Conservation (phyloP, 2,329 filamentous ascomycete species). For the Ophiostoma piceae region DNA sequence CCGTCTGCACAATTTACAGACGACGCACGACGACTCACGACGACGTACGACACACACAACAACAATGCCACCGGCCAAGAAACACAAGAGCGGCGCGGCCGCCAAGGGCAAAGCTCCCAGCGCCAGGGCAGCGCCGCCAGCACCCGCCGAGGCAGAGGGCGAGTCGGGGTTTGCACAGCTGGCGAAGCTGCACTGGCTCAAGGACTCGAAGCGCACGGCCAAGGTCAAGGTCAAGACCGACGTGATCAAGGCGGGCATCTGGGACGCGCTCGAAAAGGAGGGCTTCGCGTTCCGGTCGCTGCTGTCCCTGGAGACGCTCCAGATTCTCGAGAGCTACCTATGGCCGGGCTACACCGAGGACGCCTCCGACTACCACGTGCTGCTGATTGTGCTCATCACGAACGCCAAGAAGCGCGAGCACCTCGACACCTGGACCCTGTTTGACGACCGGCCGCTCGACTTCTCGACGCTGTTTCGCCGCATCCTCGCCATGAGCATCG, state of each 20-base stretch:
- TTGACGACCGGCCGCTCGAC: slow-evolving; percentile 68
- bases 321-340: slow-evolving; percentile 82
- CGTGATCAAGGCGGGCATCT: slow-evolving; percentile 79
- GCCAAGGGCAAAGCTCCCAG: slow-evolving; percentile 26
- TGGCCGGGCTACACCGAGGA: slow-evolving; percentile 91
- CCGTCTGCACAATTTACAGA: not conserved
- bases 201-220: slow-evolving; percentile 52
- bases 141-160: slow-evolving; percentile 58
- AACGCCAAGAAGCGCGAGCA: slow-evolving; percentile 86
- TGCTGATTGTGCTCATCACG: slow-evolving; percentile 77
- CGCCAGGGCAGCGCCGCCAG: slow-evolving; percentile 37
- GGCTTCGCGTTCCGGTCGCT: slow-evolving; percentile 73
- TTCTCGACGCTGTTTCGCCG: slow-evolving; percentile 89
- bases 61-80: slow-evolving; percentile 55
- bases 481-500: slow-evolving; percentile 78
- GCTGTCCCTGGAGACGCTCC: slow-evolving; percentile 79
- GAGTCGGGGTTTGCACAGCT: slow-evolving; percentile 69
- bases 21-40: not conserved
- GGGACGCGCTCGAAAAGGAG: slow-evolving; percentile 80
- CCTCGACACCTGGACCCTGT: slow-evolving; percentile 80
- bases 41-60: no score
- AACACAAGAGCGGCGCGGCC: slow-evolving; percentile 49
- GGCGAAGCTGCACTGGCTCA: slow-evolving; percentile 81
- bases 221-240: slow-evolving; percentile 76
- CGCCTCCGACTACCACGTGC: slow-evolving; percentile 84